phyloP scores from a whole-genome alignment of 2,329 filamentous ascomycete genomes.

The Claviceps sp. region DNA sequence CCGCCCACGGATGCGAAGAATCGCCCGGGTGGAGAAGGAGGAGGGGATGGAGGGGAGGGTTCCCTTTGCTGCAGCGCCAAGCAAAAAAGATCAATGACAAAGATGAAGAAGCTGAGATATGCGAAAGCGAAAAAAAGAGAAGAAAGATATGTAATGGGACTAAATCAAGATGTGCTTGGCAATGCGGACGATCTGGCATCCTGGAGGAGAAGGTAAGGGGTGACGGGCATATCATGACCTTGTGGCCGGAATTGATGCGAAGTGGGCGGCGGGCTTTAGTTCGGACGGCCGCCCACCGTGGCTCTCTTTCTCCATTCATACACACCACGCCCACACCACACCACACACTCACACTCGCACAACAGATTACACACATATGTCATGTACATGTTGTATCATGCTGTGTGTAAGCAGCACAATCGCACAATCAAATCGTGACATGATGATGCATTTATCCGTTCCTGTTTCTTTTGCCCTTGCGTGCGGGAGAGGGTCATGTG shows the following conservation, averaged over 20 bases:
- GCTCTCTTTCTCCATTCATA: neutral
- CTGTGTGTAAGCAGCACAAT: too few species aligned
- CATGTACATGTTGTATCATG: too few species aligned
- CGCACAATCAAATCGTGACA: too few species aligned
- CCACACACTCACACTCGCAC: too few species aligned
- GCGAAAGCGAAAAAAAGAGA: neutral
- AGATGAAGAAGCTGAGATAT: too few species aligned
- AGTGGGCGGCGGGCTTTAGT: neutral
- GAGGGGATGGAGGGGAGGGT: slow-evolving; percentile 6
- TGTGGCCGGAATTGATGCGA: neutral
- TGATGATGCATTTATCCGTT: neutral
- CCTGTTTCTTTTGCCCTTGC: neutral
- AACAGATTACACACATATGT: too few species aligned
- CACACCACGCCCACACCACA: neutral
- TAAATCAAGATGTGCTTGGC: slow-evolving; percentile 1
- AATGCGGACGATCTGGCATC: slow-evolving; percentile 4
- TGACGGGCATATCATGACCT: neutral
- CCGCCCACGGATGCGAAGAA: slow-evolving; percentile 14
- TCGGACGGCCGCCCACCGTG: neutral
- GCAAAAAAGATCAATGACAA: neutral
- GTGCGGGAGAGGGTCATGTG: too few species aligned
- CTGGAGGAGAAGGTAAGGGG: neutral
- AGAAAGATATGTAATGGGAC: neutral
- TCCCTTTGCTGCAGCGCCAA: slow-evolving; percentile 19
- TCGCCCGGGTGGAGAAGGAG: slow-evolving; percentile 4